Evolutionary conservation across 441 rosid species (phyloP).

Genomic region (Omphalea diandra): DNA sequence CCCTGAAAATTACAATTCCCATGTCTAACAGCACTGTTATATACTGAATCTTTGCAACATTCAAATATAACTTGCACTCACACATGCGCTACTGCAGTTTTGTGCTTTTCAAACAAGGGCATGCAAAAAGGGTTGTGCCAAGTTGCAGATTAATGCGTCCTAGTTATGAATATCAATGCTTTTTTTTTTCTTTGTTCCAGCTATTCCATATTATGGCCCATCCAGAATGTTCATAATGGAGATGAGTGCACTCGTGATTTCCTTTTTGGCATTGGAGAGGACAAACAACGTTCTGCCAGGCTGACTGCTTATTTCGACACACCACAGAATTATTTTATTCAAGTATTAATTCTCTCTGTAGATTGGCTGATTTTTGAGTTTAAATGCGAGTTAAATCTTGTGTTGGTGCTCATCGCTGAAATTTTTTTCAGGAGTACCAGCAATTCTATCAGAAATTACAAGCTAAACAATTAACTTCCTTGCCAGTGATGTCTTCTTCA

Average conservation of each 20-base stretch:
- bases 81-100: too few relatives aligned
- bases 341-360: conserved; percentile 39
- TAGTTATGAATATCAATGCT: conserved; percentile 14
- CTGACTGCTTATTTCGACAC: conserved; percentile 91
- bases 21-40: too few relatives aligned
- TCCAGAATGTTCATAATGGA: conserved; percentile 47
- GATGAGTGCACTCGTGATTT: conserved; percentile 92
- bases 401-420: conserved; percentile 22
- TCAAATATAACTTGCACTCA: too few relatives aligned
- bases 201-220: conserved; percentile 88
- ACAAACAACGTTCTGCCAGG: conserved; percentile 89
- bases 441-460: conserved; percentile 51
- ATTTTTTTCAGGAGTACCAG: conserved; percentile 61
- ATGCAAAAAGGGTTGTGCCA: neutral
- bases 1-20: neutral
- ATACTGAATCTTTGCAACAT: too few relatives aligned
- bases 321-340: conserved; percentile 73
- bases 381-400: conserved; percentile 14
- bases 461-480: conserved; percentile 35
- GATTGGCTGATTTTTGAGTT: conserved; percentile 16
- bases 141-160: neutral
- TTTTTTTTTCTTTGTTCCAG: conserved; percentile 38
- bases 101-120: conserved; percentile 3
- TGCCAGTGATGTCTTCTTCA: conserved; percentile 38
- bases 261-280: conserved; percentile 85